Conservation (phyloP, 768 basidiomycete genomes). For the Boletus bicolor region DNA sequence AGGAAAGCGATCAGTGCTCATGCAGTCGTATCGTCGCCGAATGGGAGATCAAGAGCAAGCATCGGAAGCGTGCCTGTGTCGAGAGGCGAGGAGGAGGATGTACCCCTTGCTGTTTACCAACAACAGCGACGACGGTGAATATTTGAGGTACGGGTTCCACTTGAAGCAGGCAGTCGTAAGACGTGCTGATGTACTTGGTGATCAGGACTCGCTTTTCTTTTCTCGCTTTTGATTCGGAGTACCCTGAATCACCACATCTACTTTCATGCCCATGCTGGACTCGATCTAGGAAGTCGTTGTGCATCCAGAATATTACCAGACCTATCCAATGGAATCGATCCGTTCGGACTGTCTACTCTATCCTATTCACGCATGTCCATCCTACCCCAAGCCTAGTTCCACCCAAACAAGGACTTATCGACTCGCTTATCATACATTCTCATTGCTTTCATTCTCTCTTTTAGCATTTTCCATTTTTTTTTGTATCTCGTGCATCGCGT, state of each 20-base stretch:
- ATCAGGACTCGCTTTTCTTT: conserved; percentile 2
- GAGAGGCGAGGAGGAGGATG: conserved; percentile 67
- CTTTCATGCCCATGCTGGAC: conserved; percentile 6
- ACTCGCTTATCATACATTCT: conserved; percentile 30
- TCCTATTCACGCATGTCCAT: conserved; percentile 22
- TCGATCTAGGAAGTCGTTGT: conserved; percentile 26
- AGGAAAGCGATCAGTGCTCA: conserved; percentile 69
- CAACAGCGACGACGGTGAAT: conserved; percentile 59
- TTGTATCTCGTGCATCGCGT: conserved; percentile 9
- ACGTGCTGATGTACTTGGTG: conserved; percentile 4
- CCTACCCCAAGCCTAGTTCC: conserved; percentile 21
- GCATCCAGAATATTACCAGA: conserved; percentile 26
- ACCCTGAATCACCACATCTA: not conserved
- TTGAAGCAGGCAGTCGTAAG: not conserved
- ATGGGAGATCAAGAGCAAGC: conserved; percentile 42
- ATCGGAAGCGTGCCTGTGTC: conserved; percentile 31
- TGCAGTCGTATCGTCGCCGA: conserved; percentile 40
- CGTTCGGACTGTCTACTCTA: conserved; percentile 24
- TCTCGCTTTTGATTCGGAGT: not conserved
- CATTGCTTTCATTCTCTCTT: conserved; percentile 27
- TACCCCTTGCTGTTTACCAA: conserved; percentile 77
- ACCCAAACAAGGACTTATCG: conserved; percentile 23
- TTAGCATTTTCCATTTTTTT: conserved; percentile 15
- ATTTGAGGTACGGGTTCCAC: conserved; percentile 11
- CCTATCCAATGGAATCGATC: conserved; percentile 15